Evolutionary conservation across 352 stramenopile genomes (phyloP).

Genomic region (Globisporangium irregulare): DNA sequence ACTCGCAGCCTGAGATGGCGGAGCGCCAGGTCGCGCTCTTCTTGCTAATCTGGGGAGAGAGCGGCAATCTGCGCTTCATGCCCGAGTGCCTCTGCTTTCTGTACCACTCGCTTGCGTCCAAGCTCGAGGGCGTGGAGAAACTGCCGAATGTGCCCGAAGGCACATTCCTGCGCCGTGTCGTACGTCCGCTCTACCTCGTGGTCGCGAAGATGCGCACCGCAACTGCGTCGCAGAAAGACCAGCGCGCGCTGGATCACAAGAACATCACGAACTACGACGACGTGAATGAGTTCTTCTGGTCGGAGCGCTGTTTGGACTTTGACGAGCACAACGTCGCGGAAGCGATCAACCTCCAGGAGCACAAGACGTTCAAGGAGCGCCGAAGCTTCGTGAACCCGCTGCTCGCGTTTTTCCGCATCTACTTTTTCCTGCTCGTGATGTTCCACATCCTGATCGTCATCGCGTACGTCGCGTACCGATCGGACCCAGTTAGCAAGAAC

Average conservation of each 20-base stretch:
- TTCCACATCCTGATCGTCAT: constrained; percentile 77
- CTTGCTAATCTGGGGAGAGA: constrained; percentile 85
- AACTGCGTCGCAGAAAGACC: constrained; percentile 18
- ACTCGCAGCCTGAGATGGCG: constrained; percentile 22
- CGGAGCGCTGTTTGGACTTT: constrained; percentile 67
- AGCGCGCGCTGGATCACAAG: constrained; percentile 63
- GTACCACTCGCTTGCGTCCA: constrained; percentile 77
- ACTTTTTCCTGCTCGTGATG: constrained; percentile 84
- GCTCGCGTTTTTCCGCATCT: constrained; percentile 84
- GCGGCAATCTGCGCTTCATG: constrained; percentile 86
- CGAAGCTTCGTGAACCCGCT: constrained; percentile 80
- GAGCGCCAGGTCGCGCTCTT: constrained; percentile 78
- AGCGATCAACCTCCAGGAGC: constrained; percentile 57
- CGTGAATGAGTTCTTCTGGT: constrained; percentile 91
- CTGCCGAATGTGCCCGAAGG: constrained; percentile 62
- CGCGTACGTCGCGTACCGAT: constrained; percentile 76
- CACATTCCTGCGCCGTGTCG: constrained; percentile 66
- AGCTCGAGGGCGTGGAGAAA: constrained; percentile 59
- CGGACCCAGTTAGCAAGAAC: constrained; percentile 42
- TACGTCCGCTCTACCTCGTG: constrained; percentile 76
- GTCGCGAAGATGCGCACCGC: constrained; percentile 70
- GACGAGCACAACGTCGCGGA: constrained; percentile 80
- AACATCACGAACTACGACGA: constrained; percentile 90
- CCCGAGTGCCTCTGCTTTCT: constrained; percentile 88
- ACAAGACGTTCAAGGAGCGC: constrained; percentile 86